Evolutionary conservation across 1,284 basidiomycete species (phyloP).

Genomic region (Cronartium ribicola): DNA sequence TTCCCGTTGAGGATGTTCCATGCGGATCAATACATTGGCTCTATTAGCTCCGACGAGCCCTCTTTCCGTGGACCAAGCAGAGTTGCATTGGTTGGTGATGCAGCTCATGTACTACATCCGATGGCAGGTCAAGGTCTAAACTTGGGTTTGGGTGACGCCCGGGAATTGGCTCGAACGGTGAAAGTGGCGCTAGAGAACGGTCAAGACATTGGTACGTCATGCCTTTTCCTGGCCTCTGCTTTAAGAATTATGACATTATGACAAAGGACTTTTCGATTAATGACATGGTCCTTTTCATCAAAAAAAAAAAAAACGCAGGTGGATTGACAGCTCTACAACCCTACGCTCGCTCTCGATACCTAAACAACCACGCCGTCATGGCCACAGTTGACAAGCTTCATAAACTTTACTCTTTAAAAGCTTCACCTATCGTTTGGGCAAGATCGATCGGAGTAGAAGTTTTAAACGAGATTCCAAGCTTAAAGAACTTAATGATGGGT

Average conservation of each 20-base stretch:
- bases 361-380: conserved; percentile 78
- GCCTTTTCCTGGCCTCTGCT: background rate
- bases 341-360: conserved; percentile 74
- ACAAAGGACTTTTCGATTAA: background rate
- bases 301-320: conserved; percentile 55
- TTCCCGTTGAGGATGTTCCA: conserved; percentile 88
- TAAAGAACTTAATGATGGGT: conserved; percentile 79
- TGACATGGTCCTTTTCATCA: background rate
- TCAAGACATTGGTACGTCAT: conserved; percentile 27
- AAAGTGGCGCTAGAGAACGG: conserved; percentile 24
- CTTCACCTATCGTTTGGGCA: conserved; percentile 71
- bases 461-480: conserved; percentile 73
- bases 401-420: conserved; percentile 69
- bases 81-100: conserved; percentile 88
- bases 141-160: conserved; percentile 76
- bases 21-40: conserved; percentile 78
- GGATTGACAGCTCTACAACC: conserved; percentile 68
- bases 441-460: conserved; percentile 82
- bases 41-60: conserved; percentile 53
- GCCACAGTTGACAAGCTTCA: conserved; percentile 80
- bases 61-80: conserved; percentile 52
- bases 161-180: conserved; percentile 14
- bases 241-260: background rate
- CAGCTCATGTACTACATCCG: conserved; percentile 91
- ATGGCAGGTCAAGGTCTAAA: conserved; percentile 97